These are phyloP conservation scores for Naganishia kalamii DNA, from an alignment of 768 basidiomycete species.

Conservation along the genomic window DNA sequence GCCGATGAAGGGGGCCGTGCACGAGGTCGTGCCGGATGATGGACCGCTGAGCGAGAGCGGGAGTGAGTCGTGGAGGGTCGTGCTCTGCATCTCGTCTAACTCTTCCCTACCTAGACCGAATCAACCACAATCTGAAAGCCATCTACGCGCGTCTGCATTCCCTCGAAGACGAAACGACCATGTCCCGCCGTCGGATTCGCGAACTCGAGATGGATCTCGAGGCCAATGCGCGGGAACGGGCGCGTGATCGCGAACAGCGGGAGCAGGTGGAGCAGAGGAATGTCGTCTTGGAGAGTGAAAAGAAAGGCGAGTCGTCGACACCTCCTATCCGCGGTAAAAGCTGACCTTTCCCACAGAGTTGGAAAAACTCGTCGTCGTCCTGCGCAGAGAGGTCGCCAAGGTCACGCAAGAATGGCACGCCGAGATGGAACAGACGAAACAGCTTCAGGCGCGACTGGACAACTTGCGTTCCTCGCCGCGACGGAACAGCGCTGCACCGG, in stretches of 20 bases:
- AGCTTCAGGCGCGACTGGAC: slow-evolving; percentile 52
- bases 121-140: slow-evolving; percentile 8
- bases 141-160: neutral
- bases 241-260: neutral
- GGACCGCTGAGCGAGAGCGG: slow-evolving; percentile 31
- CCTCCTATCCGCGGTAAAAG: neutral
- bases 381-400: slow-evolving; percentile 8
- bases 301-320: neutral
- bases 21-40: slow-evolving; percentile 34
- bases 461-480: slow-evolving; percentile 5
- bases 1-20: slow-evolving; percentile 38
- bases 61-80: slow-evolving; percentile 29
- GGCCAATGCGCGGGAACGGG: neutral
- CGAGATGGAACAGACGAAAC: slow-evolving; percentile 60
- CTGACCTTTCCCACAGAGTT: neutral
- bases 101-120: slow-evolving; percentile 29
- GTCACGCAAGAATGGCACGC: slow-evolving; percentile 38
- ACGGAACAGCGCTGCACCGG: neutral
- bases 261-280: neutral
- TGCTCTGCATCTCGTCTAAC: slow-evolving; percentile 37
- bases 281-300: slow-evolving; percentile 6
- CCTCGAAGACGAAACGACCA: slow-evolving; percentile 72
- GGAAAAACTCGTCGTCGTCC: slow-evolving; percentile 8
- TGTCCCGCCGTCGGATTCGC: slow-evolving; percentile 72
- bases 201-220: slow-evolving; percentile 85